These are phyloP conservation scores for Colletotrichum cuscutae DNA, from an alignment of 2,329 filamentous ascomycete species.

Conservation along the genomic window DNA sequence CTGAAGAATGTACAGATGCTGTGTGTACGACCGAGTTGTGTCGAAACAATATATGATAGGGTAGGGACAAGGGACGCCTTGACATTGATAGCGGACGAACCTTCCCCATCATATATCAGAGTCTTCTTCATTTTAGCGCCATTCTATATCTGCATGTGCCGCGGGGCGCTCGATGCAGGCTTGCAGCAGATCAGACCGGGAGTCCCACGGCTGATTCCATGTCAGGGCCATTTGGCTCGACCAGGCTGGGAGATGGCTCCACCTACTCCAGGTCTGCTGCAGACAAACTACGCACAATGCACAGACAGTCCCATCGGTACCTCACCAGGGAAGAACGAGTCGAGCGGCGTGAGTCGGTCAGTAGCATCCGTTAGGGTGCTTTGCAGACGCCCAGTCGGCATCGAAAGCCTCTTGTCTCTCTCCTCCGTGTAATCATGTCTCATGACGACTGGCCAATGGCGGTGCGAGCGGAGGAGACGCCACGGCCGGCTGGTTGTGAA, in stretches of 20 bases:
- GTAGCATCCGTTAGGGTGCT: not conserved
- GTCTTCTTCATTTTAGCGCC: not conserved
- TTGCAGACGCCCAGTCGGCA: not conserved
- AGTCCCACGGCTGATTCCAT: not conserved
- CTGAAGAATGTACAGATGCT: not conserved
- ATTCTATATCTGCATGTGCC: not conserved
- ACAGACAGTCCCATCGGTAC: not conserved
- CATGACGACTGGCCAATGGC: conserved; percentile 2
- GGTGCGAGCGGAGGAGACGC: not conserved
- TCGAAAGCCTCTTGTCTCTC: not conserved
- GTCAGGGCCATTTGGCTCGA: not conserved
- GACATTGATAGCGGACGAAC: not conserved
- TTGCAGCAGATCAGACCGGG: conserved; percentile 7
- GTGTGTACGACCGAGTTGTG: not conserved
- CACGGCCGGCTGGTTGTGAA: not conserved
- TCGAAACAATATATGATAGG: not conserved
- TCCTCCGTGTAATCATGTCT: not conserved
- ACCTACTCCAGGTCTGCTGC: not conserved
- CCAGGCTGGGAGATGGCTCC: not conserved
- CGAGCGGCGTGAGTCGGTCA: conserved; percentile 1
- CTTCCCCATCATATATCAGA: conserved; percentile 16
- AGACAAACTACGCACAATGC: conserved; percentile 12
- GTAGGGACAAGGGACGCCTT: not conserved
- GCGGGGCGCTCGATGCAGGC: not conserved
- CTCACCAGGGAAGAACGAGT: not conserved